phyloP scores from a whole-genome alignment of 1,284 basidiomycete species.

The Cutaneotrichosporon cyanovorans region DNA sequence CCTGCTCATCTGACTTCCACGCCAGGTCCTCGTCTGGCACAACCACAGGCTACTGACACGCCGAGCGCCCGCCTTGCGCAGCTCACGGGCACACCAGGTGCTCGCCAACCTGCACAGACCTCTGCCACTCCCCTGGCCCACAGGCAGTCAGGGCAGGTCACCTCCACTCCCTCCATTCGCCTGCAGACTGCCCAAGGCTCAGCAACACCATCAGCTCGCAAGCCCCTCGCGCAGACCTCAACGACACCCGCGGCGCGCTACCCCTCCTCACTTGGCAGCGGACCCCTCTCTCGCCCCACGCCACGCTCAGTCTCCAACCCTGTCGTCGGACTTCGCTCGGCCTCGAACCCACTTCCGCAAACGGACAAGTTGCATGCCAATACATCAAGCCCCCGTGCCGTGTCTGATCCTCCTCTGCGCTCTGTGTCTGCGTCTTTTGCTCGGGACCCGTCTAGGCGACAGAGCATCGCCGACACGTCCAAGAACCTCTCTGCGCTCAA shows the following conservation, averaged over 20 bases:
- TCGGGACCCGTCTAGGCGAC: conserved; percentile 17
- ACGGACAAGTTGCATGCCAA: not conserved
- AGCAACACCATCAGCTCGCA: not conserved
- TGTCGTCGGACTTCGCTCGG: conserved; percentile 10
- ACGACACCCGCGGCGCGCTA: conserved; percentile 20
- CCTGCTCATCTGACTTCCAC: not conserved
- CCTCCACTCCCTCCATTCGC: conserved; percentile 1
- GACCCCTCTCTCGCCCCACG: conserved; percentile 28
- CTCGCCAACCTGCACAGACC: not conserved
- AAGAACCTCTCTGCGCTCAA: conserved; percentile 33
- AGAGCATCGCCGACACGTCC: conserved; percentile 32
- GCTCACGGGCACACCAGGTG: not conserved
- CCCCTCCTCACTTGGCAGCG: conserved; percentile 36
- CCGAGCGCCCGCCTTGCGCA: not conserved
- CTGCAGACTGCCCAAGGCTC: conserved; percentile 19
- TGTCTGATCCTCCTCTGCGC: conserved; percentile 3
- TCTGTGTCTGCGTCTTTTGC: conserved; percentile 4
- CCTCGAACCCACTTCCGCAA: not conserved
- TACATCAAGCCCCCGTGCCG: not conserved
- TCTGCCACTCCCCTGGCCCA: conserved; percentile 1
- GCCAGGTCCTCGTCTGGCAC: too few relatives aligned
- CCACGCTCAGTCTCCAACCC: conserved; percentile 38
- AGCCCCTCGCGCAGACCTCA: not conserved
- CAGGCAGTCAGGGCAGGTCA: conserved; percentile 23
- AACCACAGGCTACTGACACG: not conserved